These are phyloP conservation scores for Ambrosiella cleistominuta DNA, from an alignment of 2,329 filamentous ascomycete genomes.

Conservation along the genomic window DNA sequence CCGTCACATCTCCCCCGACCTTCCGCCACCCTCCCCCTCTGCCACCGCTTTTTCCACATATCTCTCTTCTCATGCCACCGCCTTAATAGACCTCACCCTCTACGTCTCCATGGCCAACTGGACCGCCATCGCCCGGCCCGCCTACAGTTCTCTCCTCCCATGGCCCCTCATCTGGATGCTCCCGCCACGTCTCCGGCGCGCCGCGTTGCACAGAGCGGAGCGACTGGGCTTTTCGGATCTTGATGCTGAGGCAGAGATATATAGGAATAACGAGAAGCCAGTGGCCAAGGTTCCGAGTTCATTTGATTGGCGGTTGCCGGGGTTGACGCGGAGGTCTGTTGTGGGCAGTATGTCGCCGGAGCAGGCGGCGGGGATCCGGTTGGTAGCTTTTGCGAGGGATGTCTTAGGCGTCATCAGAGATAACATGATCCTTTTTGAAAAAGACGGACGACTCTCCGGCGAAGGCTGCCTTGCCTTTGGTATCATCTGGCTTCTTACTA, in stretches of 20 bases:
- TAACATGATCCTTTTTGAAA: slow-evolving; percentile 14
- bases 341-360: slow-evolving; percentile 51
- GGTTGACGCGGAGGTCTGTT: slow-evolving; percentile 31
- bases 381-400: slow-evolving; percentile 54
- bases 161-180: slow-evolving; percentile 83
- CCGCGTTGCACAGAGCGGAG: slow-evolving; percentile 52
- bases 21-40: slow-evolving; percentile 26
- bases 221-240: slow-evolving; percentile 52
- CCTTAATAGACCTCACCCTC: slow-evolving; percentile 69
- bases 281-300: slow-evolving; percentile 21
- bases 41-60: slow-evolving; percentile 44
- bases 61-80: slow-evolving; percentile 54
- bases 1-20: slow-evolving; percentile 22
- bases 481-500: slow-evolving; percentile 58
- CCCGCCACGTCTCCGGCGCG: slow-evolving; percentile 52
- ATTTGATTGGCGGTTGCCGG: slow-evolving; percentile 23
- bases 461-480: slow-evolving; percentile 68
- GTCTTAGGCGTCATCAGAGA: slow-evolving; percentile 41
- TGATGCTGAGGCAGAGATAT: slow-evolving; percentile 36
- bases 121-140: slow-evolving; percentile 54
- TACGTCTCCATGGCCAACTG: slow-evolving; percentile 88
- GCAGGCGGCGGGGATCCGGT: slow-evolving; percentile 54
- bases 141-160: slow-evolving; percentile 61
- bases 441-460: slow-evolving; percentile 16
- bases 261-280: slow-evolving; percentile 16